phyloP scores from a whole-genome alignment of 2,329 filamentous ascomycete species.

The Colletotrichum liaoningense region DNA sequence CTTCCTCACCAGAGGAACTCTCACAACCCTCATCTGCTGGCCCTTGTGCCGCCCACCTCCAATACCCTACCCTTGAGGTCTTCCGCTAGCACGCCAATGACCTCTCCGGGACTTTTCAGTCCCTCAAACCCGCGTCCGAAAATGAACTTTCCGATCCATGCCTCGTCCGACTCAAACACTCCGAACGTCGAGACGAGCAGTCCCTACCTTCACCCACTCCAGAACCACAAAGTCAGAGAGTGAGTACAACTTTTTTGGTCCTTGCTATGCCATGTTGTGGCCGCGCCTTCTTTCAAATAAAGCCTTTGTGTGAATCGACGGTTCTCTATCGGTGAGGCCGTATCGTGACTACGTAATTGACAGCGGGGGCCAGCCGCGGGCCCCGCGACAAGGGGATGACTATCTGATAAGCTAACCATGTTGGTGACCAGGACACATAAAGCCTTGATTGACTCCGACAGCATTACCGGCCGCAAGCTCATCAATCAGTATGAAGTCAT shows the following conservation, averaged over 20 bases:
- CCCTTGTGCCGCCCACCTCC: constrained; percentile 43
- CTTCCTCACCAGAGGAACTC: constrained; percentile 21
- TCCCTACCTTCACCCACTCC: constrained; percentile 76
- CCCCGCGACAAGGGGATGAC: constrained; percentile 18
- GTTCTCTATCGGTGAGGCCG: background rate
- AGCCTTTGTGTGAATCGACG: background rate
- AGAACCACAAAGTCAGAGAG: constrained; percentile 81
- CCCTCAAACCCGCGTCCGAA: constrained; percentile 57
- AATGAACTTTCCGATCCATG: constrained; percentile 50
- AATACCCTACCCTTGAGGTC: constrained; percentile 58
- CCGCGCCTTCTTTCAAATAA: background rate
- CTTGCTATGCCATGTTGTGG: background rate
- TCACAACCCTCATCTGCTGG: constrained; percentile 31
- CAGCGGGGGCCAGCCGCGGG: background rate
- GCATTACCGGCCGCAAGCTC: constrained; percentile 89
- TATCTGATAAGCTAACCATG: constrained; percentile 23
- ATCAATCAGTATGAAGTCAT: constrained; percentile 99
- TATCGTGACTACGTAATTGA: constrained; percentile 17
- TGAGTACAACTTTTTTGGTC: constrained; percentile 57
- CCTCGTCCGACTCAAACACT: constrained; percentile 65
- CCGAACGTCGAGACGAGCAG: constrained; percentile 62
- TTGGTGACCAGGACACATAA: constrained; percentile 77
- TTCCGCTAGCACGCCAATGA: constrained; percentile 67
- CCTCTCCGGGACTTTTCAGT: constrained; percentile 72
- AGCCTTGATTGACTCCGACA: constrained; percentile 89